A percentile compares a stretch with the other conserved stretches of the same genome.
Evolutionary conservation across 768 basidiomycete species (phyloP).

Genomic region (Thelephora aurantiotincta): DNA sequence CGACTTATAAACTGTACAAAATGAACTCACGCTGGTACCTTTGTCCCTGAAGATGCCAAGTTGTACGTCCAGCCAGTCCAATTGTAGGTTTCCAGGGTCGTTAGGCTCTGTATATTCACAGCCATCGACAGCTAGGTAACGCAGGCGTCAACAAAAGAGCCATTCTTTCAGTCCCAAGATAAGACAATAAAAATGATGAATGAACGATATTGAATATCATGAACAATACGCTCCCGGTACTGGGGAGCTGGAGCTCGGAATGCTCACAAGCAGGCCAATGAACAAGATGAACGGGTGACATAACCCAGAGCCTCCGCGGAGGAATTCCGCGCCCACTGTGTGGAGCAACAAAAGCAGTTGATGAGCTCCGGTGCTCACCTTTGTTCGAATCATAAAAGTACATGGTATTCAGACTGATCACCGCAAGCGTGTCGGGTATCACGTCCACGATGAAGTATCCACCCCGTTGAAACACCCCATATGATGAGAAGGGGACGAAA

Average conservation of each 20-base stretch:
- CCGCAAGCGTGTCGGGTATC: constrained; percentile 59
- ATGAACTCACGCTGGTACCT: constrained; percentile 51
- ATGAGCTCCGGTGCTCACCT: constrained; percentile 27
- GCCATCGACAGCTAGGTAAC: constrained; percentile 54
- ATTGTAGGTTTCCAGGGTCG: constrained; percentile 80
- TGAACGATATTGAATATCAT: too few relatives aligned
- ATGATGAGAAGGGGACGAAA: constrained; percentile 68
- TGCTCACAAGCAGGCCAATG: neutral
- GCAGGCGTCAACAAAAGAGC: neutral
- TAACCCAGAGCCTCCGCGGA: neutral
- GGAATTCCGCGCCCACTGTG: constrained; percentile 12
- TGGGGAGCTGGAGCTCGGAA: neutral
- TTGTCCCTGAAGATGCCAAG: constrained; percentile 49
- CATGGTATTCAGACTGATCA: constrained; percentile 79
- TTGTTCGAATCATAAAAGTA: constrained; percentile 88
- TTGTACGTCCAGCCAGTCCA: constrained; percentile 88
- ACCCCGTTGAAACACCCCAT: constrained; percentile 77
- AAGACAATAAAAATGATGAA: neutral
- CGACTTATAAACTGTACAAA: neutral
- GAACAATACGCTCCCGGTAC: too few relatives aligned
- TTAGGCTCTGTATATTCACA: constrained; percentile 45
- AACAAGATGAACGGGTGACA: too few relatives aligned
- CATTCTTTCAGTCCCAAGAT: neutral
- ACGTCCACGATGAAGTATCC: constrained; percentile 76
- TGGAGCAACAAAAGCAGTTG: constrained; percentile 4